These are phyloP conservation scores for Penicillium canariense DNA, from an alignment of 495 filamentous ascomycete species.

Conservation along the genomic window DNA sequence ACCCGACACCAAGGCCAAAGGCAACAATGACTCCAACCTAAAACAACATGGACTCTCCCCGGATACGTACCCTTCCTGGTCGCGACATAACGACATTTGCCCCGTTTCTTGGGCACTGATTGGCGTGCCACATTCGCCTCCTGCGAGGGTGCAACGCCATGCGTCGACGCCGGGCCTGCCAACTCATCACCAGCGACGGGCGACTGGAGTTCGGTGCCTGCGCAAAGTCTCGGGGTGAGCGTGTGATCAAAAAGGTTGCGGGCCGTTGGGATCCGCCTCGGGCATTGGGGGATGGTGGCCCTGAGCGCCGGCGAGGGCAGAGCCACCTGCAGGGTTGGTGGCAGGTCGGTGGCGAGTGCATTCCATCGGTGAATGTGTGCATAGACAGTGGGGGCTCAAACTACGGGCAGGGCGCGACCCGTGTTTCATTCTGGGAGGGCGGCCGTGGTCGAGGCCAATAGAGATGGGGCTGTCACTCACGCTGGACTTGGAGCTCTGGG, in stretches of 20 bases:
- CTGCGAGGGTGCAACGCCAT: slow-evolving; percentile 24
- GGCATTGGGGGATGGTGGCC: slow-evolving; percentile 8
- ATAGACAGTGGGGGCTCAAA: neutral
- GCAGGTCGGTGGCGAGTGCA: slow-evolving; percentile 3
- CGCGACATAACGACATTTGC: slow-evolving; percentile 31
- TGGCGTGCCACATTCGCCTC: slow-evolving; percentile 17
- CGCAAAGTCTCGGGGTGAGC: slow-evolving; percentile 25
- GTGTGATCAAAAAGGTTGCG: slow-evolving; percentile 41
- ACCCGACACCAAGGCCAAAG: neutral
- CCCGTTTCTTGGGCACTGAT: slow-evolving; percentile 19
- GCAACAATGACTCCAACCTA: neutral
- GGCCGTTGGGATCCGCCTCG: slow-evolving; percentile 24
- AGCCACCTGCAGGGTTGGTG: slow-evolving; percentile 11
- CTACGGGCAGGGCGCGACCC: neutral
- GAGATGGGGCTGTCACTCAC: slow-evolving; percentile 18
- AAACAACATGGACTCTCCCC: slow-evolving; percentile 12
- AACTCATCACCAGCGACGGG: slow-evolving; percentile 29
- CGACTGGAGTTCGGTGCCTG: slow-evolving; percentile 15
- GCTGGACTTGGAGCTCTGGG: slow-evolving; percentile 21
- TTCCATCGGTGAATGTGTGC: neutral
- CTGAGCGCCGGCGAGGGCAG: neutral
- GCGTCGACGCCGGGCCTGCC: slow-evolving; percentile 30
- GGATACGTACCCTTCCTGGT: slow-evolving; percentile 26
- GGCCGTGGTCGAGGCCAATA: slow-evolving; percentile 1
- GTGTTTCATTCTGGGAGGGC: neutral